Base-by-base conservation (phyloP, 306 rosid species). In the Coriaria nepalensis region DNA sequence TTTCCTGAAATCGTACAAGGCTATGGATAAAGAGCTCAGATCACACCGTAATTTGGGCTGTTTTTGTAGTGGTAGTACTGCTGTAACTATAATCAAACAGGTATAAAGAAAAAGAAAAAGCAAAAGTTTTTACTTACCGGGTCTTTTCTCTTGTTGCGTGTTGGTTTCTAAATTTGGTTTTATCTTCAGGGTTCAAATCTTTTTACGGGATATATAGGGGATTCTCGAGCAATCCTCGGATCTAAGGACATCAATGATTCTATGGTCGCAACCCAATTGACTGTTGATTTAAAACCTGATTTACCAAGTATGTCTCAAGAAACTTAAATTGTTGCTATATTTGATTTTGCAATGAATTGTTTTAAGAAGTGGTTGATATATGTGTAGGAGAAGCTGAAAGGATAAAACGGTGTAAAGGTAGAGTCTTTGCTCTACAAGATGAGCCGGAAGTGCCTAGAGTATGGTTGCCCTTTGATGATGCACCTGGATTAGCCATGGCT, bases 401-500 rank as follows among this genome's bases (percentile, higher is more conserved):
- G 65, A 92, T 92, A 9, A 82, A 82, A 68, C 56, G 61, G 12
- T 92, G 96, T 53, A 92, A 77, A 64, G 98, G 98, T 39, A 76
- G 98, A 61, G 96, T 92, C 45, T 92, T 92, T 68, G 87, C 96
- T 39, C 47, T 92, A 77, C 87, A 82, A 69, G 98, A 92, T 78
- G 98, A 92, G 52, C 98, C 98, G 37, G 94, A 79, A 78, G 98
- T 92, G 50, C 65, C 76, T 11, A 68, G 98, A 66, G 96, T 92
- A 13, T 92, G 98, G 96, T 56, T 92, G 65, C 96, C 98, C 4
- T 85, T 69, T 49, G 96, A 92, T 55, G 83, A 92, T 71, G 95
- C 98, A 12, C 98, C 96, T 11, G 98, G 98, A 13, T 63, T 92
- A 71, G 98, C 98, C 20, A 92, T 92, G 98, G 96, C 98, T 75